These are phyloP conservation scores for Naegleria lovaniensis DNA, from an alignment of 208 protist genomes.

Conservation along the genomic window DNA sequence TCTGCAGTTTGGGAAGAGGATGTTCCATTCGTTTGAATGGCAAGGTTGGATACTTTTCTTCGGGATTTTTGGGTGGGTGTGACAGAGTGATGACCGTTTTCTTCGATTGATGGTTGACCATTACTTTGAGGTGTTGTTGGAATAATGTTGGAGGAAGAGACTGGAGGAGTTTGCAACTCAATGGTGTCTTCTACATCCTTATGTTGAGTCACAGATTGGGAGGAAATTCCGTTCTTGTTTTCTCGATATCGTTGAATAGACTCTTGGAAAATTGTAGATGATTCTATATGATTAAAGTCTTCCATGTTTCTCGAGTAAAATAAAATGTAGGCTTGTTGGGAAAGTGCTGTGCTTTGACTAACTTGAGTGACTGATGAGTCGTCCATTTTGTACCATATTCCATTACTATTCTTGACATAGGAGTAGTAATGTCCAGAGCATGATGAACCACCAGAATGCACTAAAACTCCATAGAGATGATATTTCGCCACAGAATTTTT, in stretches of 20 bases:
- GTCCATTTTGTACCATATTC: constrained; percentile 74
- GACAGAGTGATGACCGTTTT: not conserved
- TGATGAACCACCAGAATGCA: constrained; percentile 69
- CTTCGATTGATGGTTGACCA: not conserved
- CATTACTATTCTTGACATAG: constrained; percentile 65
- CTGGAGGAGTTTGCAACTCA: too few relatives aligned
- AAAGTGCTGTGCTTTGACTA: constrained; percentile 57
- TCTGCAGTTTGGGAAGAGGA: not conserved
- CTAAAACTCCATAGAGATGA: constrained; percentile 71
- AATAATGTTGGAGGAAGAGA: too few relatives aligned
- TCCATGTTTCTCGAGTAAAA: constrained; percentile 58
- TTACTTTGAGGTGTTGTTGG: too few relatives aligned
- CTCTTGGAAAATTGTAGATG: not conserved
- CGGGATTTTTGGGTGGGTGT: not conserved
- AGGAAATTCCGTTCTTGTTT: not conserved
- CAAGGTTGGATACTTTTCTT: not conserved
- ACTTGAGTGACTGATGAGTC: constrained; percentile 61
- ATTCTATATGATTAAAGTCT: not conserved
- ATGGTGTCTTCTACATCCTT: too few relatives aligned
- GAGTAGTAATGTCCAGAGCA: constrained; percentile 80
- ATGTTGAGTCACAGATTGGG: too few relatives aligned
- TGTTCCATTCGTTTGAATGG: not conserved
- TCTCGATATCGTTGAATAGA: not conserved
- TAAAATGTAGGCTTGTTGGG: constrained; percentile 74
- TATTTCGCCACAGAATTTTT: constrained; percentile 42